These are phyloP conservation scores for Trichoderma afroharzianum DNA, from an alignment of 2,329 filamentous ascomycete genomes.

Conservation along the genomic window DNA sequence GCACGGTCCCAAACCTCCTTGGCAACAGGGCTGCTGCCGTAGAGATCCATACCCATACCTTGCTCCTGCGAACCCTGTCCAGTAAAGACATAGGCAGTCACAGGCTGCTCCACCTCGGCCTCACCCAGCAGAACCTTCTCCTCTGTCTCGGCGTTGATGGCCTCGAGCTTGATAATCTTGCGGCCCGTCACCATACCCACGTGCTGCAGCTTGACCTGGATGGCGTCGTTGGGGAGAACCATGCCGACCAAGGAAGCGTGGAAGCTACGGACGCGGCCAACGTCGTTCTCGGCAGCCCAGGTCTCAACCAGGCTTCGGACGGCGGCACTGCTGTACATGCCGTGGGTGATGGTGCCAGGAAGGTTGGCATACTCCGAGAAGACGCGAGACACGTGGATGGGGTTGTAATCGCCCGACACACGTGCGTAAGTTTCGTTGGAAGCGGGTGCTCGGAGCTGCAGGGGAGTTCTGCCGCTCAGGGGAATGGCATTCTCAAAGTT, in stretches of 20 bases:
- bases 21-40: slow-evolving; percentile 87
- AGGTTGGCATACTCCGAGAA: slow-evolving; percentile 95
- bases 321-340: slow-evolving; percentile 98
- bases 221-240: slow-evolving; percentile 94
- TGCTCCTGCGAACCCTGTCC: slow-evolving; percentile 98
- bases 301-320: slow-evolving; percentile 96
- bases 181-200: slow-evolving; percentile 96
- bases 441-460: slow-evolving; percentile 84
- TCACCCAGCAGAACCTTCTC: slow-evolving; percentile 95
- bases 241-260: slow-evolving; percentile 96
- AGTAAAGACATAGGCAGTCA: slow-evolving; percentile 95
- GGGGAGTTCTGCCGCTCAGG: slow-evolving; percentile 83
- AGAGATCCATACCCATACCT: slow-evolving; percentile 99
- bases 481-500: slow-evolving; percentile 98
- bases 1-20: slow-evolving; percentile 98
- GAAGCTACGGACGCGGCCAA: slow-evolving; percentile 95
- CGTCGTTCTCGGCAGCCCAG: slow-evolving; percentile 98
- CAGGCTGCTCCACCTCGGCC: slow-evolving; percentile 95
- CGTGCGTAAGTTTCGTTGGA: slow-evolving; percentile 98
- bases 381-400: slow-evolving; percentile 95
- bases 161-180: slow-evolving; percentile 99
- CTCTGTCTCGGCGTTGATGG: slow-evolving; percentile 90
- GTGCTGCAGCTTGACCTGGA: slow-evolving; percentile 93
- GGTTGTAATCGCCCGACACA: slow-evolving; percentile 97
- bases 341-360: slow-evolving; percentile 95